These are phyloP conservation scores for Sporisorium reilianum DNA, from an alignment of 1,284 basidiomycete species.

Conservation along the genomic window DNA sequence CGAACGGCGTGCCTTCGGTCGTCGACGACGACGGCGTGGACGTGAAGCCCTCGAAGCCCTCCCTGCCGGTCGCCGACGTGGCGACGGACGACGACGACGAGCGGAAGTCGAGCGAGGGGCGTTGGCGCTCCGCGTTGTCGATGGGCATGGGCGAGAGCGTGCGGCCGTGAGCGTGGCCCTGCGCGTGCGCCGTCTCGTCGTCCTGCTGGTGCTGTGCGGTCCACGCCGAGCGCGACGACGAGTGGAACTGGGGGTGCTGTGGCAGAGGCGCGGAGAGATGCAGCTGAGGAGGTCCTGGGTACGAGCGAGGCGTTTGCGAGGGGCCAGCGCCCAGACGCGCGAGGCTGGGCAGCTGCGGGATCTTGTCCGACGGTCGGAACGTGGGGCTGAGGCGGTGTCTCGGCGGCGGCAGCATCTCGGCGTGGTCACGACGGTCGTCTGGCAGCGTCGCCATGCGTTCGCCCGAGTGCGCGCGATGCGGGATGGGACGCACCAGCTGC, in stretches of 20 bases:
- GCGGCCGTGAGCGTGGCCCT: slow-evolving; percentile 1
- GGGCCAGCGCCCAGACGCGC: slow-evolving; percentile 11
- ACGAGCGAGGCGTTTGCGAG: slow-evolving; percentile 2
- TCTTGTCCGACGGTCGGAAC: slow-evolving; percentile 1
- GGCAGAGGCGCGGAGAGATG: slow-evolving; percentile 12
- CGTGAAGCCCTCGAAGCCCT: slow-evolving; percentile 15
- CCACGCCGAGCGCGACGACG: slow-evolving; percentile 6
- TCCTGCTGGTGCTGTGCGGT: slow-evolving; percentile 7
- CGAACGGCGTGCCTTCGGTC: slow-evolving; percentile 12
- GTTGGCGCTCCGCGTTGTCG: slow-evolving; percentile 4
- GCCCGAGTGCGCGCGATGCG: slow-evolving; percentile 12
- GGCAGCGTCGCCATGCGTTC: not conserved
- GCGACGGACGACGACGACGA: slow-evolving; percentile 33
- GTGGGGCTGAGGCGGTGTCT: slow-evolving; percentile 14
- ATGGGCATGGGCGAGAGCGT: slow-evolving; percentile 10
- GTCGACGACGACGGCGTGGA: slow-evolving; percentile 16
- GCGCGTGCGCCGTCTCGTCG: not conserved
- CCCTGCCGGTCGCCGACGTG: slow-evolving; percentile 17
- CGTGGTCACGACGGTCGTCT: not conserved
- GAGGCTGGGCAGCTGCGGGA: slow-evolving; percentile 30
- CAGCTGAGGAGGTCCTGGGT: slow-evolving; percentile 12
- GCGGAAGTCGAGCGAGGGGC: slow-evolving; percentile 30
- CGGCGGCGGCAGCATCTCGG: slow-evolving; percentile 23
- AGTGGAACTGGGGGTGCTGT: slow-evolving; percentile 13
- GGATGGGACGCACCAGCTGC: slow-evolving; percentile 18